phyloP scores from a whole-genome alignment of 2,329 filamentous ascomycete genomes.

The Biscogniauxia marginata region DNA sequence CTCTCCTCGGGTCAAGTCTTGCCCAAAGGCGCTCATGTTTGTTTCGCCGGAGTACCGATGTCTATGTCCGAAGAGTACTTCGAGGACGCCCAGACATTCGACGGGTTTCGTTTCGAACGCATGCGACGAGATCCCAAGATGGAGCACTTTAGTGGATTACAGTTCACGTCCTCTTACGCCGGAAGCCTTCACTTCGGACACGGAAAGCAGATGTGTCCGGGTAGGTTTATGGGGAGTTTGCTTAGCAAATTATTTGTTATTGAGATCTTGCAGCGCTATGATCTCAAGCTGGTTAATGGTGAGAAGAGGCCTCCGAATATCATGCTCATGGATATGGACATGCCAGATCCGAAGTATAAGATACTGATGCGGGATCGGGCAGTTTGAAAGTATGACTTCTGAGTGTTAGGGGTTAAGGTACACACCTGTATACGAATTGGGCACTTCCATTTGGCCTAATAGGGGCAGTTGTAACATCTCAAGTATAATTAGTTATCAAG shows the following conservation, averaged over 20 bases:
- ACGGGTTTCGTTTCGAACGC: conserved; percentile 12
- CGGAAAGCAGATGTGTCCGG: conserved; percentile 10
- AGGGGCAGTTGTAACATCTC: no score
- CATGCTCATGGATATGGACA: conserved; percentile 13
- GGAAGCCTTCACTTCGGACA: conserved; percentile 14
- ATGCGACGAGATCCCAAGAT: conserved; percentile 2
- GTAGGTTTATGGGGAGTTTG: conserved; percentile 12
- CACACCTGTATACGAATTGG: no score
- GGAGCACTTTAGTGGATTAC: conserved; percentile 5
- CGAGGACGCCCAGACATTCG: conserved; percentile 3
- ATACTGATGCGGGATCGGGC: conserved; percentile 12
- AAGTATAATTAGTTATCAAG: no score
- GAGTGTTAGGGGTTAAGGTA: no score
- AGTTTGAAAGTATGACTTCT: no score
- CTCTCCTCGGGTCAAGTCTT: conserved; percentile 9
- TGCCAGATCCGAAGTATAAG: conserved; percentile 9
- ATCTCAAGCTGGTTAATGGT: conserved; percentile 8
- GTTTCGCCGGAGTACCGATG: conserved; percentile 12
- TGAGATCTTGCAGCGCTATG: conserved; percentile 10
- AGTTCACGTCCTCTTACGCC: conserved; percentile 10
- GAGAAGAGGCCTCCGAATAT: conserved; percentile 6
- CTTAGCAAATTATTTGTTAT: conserved; percentile 13
- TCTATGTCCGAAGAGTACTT: conserved; percentile 5
- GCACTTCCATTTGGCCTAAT: no score
- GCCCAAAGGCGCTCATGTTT: conserved; percentile 9